Evolutionary conservation across 129 eudicot genomes (phyloP).

Genomic region (Glebionis coronaria): DNA sequence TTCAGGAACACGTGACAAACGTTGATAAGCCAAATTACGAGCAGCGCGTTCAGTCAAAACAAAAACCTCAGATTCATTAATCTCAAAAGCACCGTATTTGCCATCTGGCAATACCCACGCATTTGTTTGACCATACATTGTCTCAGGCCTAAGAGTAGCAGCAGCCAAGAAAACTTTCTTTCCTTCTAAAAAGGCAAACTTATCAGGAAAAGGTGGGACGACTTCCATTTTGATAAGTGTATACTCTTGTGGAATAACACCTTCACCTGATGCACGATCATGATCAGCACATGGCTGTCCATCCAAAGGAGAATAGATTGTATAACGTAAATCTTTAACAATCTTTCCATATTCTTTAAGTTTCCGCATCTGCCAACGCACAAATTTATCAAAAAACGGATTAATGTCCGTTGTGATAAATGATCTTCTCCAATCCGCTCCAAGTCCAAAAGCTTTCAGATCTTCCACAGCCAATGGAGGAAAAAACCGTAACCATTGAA

Average conservation of each 20-base stretch:
- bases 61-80: constrained; percentile 66
- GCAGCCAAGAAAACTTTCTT: constrained; percentile 80
- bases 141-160: constrained; percentile 85
- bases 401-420: constrained; percentile 77
- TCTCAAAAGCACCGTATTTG: constrained; percentile 79
- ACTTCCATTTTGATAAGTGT: constrained; percentile 90
- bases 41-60: constrained; percentile 63
- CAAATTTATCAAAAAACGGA: constrained; percentile 80
- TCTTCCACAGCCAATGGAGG: constrained; percentile 90
- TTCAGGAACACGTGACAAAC: constrained; percentile 59
- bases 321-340: constrained; percentile 74
- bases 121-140: constrained; percentile 90
- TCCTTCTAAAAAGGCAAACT: constrained; percentile 68
- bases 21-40: constrained; percentile 70
- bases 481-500: constrained; percentile 62
- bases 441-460: constrained; percentile 76
- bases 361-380: constrained; percentile 78
- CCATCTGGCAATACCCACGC: constrained; percentile 87
- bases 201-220: constrained; percentile 68
- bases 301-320: constrained; percentile 71
- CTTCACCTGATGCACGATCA: constrained; percentile 92
- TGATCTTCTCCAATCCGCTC: constrained; percentile 84
- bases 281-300: constrained; percentile 95
- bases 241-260: constrained; percentile 86
- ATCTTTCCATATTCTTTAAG: constrained; percentile 66